Conservation (phyloP, 2,329 filamentous ascomycete species). For the Cladosporium austrohemisphaericum region DNA sequence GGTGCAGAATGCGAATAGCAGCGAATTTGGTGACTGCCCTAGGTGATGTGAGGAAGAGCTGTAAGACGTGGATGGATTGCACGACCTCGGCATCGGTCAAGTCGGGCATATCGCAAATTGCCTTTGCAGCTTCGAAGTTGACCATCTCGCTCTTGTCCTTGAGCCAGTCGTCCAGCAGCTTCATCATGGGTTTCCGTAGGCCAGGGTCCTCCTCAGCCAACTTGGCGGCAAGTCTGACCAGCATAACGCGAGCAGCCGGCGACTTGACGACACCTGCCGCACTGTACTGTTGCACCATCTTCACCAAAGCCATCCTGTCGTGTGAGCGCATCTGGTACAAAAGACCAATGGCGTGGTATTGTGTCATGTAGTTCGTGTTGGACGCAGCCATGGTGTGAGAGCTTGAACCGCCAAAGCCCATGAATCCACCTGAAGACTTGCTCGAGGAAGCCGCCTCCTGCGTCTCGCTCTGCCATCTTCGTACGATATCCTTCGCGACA, state of each 20-base stretch:
- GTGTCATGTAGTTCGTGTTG: conserved; percentile 94
- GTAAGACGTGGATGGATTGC: conserved; percentile 89
- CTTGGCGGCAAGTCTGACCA: conserved; percentile 89
- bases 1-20: conserved; percentile 91
- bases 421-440: conserved; percentile 85
- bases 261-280: conserved; percentile 90
- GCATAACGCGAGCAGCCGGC: conserved; percentile 84
- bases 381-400: conserved; percentile 65
- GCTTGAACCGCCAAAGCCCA: conserved; percentile 82
- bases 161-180: conserved; percentile 92
- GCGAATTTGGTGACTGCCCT: conserved; percentile 96
- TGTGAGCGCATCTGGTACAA: conserved; percentile 97
- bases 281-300: conserved; percentile 99
- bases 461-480: conserved; percentile 97
- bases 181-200: conserved; percentile 92
- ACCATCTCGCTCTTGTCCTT: conserved; percentile 99
- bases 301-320: conserved; percentile 96
- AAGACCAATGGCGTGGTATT: conserved; percentile 96
- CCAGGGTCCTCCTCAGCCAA: conserved; percentile 88
- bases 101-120: conserved; percentile 91
- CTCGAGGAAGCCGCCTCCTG: conserved; percentile 89
- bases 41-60: conserved; percentile 94
- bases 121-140: conserved; percentile 98
- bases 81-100: conserved; percentile 87
- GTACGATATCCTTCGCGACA: conserved; percentile 89